Base-by-base conservation (phyloP, 1,284 basidiomycete genomes). In the Microbotryomycetes sp. region DNA sequence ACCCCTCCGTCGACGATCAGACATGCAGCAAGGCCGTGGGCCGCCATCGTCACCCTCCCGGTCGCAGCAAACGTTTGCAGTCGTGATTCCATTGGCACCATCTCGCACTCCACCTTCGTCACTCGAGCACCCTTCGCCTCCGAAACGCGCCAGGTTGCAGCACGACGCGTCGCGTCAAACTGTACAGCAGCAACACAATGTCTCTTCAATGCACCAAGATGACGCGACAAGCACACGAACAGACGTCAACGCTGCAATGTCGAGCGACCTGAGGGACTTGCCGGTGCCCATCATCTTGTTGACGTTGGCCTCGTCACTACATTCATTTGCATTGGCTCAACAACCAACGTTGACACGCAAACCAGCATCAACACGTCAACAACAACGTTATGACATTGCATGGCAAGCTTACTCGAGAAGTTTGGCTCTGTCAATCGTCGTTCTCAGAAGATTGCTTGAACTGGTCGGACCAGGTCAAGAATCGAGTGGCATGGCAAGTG, bases 301-400 rank as follows among this genome's bases (percentile, higher is more conserved):
- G 49, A 47, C 62, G 4, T 30, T 59, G 45, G 62, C 62, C 7
- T 7, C 36, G 16, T 63, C 62, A 4, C 54, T 63, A 32, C 54
- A 50, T 30, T 22, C 54, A 2, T 49, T 58, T 5, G 49, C 62
- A 4, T 46, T 48, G 6, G 3, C 50, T 12, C 57, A 59, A 28
- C 62, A 59, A 32, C 58, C 62, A 5, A 25, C 26, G 6, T 58
- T 63, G 53, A 30, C 62, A 0, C 54, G 56, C 26, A 53, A 54
- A 12, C 62, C 62, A 9, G 36, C 54, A 7, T 59, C 62, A 14
- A n/a, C 36, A 0, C 52, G 51, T 3, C 53, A 36, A n/a, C 57
- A 59, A 28, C 30, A 15, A 6, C 52, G 57, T 6, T 63, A 63
- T 47, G 16, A 53, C 16, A 50, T 46, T 9, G 16, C 45, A 0